A percentile compares a stretch with the other conserved stretches of the same genome.
Evolutionary conservation across 176 grass and related monocot genomes (phyloP).

Genomic region (Oryza glaberrima): DNA sequence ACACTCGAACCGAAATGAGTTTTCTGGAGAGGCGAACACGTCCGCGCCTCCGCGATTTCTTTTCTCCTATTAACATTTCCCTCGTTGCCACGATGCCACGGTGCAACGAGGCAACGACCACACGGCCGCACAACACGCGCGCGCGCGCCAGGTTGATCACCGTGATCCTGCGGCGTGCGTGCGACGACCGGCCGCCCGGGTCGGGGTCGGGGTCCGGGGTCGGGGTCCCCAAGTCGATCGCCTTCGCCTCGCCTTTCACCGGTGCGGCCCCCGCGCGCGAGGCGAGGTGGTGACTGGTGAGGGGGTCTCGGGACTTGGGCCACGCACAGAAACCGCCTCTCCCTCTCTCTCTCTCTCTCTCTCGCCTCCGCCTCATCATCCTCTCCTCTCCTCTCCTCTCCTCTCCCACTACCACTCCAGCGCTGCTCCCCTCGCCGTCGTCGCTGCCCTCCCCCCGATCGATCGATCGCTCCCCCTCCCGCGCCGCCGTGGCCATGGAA

Average conservation of each 20-base stretch:
- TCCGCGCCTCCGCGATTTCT: background rate
- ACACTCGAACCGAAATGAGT: background rate
- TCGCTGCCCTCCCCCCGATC: constrained; percentile 14
- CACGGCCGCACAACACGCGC: background rate
- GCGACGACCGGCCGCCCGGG: background rate
- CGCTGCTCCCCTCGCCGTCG: background rate
- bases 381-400: too few relatives aligned
- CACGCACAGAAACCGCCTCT: background rate
- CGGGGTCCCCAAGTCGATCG: background rate
- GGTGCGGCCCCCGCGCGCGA: background rate
- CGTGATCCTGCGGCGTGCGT: background rate
- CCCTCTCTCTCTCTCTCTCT: too few relatives aligned
- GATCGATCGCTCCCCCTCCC: constrained; percentile 14
- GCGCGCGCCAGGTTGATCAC: background rate
- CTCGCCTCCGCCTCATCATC: background rate
- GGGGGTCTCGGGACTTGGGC: background rate
- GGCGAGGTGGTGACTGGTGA: background rate
- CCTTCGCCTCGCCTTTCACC: too few relatives aligned
- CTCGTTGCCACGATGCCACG: background rate
- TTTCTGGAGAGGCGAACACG: constrained; percentile 25
- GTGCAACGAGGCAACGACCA: too few relatives aligned
- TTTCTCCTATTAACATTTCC: background rate
- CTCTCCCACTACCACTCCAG: background rate
- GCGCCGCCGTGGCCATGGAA: constrained; percentile 34
- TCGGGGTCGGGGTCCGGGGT: too few relatives aligned